Evolutionary conservation across 306 rosid genomes (phyloP).

Genomic region (Vigna nakashimae): DNA sequence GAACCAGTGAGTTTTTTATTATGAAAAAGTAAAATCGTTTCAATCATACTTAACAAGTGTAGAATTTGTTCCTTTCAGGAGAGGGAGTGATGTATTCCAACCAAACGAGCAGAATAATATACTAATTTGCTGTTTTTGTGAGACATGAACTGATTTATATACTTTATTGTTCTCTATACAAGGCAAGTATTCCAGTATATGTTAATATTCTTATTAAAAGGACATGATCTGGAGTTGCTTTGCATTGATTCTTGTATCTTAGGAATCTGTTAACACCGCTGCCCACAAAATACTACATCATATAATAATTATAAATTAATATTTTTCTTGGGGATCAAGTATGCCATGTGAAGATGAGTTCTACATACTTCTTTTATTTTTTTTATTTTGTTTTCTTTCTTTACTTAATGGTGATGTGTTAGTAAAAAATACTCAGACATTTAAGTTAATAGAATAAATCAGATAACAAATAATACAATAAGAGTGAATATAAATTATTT

Average conservation of each 20-base stretch:
- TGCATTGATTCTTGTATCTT: conserved; percentile 26
- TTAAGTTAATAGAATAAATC: too few relatives aligned
- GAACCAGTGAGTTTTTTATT: not conserved
- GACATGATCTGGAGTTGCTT: not conserved
- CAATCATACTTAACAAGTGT: not conserved
- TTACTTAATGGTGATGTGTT: too few relatives aligned
- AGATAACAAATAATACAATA: too few relatives aligned
- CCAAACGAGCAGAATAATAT: not conserved
- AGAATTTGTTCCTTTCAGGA: not conserved
- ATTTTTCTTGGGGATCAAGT: too few relatives aligned
- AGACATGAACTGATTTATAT: not conserved
- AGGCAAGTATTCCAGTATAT: not conserved
- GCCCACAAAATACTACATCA: too few relatives aligned
- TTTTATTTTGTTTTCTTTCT: too few relatives aligned
- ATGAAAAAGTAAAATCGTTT: not conserved
- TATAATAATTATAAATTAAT: too few relatives aligned
- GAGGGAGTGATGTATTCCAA: not conserved
- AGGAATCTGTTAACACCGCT: too few relatives aligned
- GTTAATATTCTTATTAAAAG: not conserved
- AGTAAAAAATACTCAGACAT: too few relatives aligned
- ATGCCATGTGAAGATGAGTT: too few relatives aligned
- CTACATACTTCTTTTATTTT: too few relatives aligned
- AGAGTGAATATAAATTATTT: too few relatives aligned
- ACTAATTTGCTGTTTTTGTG: not conserved
- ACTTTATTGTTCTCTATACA: not conserved